phyloP scores from a whole-genome alignment of 2,329 filamentous ascomycete genomes.

The Ceratocystiopsis brevicomis region DNA sequence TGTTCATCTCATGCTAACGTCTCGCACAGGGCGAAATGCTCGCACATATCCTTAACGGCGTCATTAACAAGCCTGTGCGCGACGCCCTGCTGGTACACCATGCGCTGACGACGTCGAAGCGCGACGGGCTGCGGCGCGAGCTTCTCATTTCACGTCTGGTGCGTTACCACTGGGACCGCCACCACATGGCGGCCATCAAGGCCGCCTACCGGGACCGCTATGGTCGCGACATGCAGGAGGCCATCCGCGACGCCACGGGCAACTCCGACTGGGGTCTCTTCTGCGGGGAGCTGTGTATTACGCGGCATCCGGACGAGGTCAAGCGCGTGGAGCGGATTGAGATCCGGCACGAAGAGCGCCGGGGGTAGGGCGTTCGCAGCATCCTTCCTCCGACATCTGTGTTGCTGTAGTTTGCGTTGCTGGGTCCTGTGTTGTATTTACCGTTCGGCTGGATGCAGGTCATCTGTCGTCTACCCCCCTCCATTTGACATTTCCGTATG shows the following conservation, averaged over 20 bases:
- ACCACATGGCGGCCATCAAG: constrained; percentile 66
- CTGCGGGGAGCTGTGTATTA: constrained; percentile 49
- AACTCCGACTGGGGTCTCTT: constrained; percentile 56
- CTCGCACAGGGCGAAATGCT: constrained; percentile 64
- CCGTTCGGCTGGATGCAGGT: too few relatives aligned
- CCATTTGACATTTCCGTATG: too few relatives aligned
- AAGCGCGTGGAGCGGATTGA: constrained; percentile 28
- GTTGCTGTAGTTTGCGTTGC: too few relatives aligned
- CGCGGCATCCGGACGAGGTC: constrained; percentile 40
- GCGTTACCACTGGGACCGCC: constrained; percentile 77
- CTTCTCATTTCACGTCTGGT: constrained; percentile 76
- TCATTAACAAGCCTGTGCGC: constrained; percentile 86
- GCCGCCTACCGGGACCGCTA: constrained; percentile 64
- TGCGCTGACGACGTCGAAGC: constrained; percentile 56
- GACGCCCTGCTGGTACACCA: constrained; percentile 84
- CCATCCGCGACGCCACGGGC: constrained; percentile 57
- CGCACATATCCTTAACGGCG: constrained; percentile 86
- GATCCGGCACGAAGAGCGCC: constrained; percentile 4
- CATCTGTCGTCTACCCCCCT: too few relatives aligned
- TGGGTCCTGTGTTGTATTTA: too few relatives aligned
- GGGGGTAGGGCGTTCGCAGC: too few relatives aligned
- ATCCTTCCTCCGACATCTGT: too few relatives aligned
- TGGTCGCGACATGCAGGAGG: constrained; percentile 51
- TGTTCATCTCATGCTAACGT: not conserved
- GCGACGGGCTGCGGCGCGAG: constrained; percentile 59